A percentile compares a stretch with the other conserved stretches of the same genome.
Conservation (phyloP, 2,329 filamentous ascomycete species). For the Sporothrix inflata region DNA sequence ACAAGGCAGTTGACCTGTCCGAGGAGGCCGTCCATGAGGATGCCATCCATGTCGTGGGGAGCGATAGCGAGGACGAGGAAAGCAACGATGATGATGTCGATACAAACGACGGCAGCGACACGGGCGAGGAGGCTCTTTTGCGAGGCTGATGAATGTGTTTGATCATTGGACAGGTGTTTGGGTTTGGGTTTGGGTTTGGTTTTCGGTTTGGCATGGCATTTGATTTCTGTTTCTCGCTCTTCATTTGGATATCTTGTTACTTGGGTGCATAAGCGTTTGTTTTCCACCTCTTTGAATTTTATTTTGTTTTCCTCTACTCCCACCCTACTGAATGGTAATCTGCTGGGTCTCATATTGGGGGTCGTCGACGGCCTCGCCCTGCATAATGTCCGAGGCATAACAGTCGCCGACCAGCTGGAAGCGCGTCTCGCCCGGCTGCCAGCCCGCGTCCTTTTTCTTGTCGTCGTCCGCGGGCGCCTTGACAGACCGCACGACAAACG, state of each 20-base stretch:
- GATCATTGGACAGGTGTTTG: not conserved
- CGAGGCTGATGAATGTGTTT: not conserved
- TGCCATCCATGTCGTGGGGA: not conserved
- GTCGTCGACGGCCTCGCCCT: not conserved
- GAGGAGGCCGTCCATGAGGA: not conserved
- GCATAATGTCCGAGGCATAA: conserved; percentile 16
- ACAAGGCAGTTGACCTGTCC: not conserved
- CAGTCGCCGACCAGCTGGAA: conserved; percentile 10
- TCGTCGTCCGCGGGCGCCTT: not conserved
- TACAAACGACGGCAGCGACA: not conserved
- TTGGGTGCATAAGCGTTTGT: not conserved
- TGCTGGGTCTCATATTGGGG: not conserved
- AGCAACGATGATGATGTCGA: not conserved
- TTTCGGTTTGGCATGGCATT: not conserved
- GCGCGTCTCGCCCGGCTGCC: not conserved
- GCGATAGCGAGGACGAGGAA: not conserved
- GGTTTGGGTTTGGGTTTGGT: conserved; percentile 17
- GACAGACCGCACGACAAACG: not conserved
- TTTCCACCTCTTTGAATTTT: not conserved
- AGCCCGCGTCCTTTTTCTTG: not conserved
- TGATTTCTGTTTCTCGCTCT: not conserved
- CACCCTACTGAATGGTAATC: not conserved
- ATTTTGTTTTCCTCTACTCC: not conserved
- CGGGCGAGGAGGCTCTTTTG: not conserved
- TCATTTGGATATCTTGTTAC: not conserved